A percentile compares a stretch with the other conserved stretches of the same genome.
Evolutionary conservation across 1,139 yeast genomes (phyloP).

Genomic region (Sugiyamaella paludigena): DNA sequence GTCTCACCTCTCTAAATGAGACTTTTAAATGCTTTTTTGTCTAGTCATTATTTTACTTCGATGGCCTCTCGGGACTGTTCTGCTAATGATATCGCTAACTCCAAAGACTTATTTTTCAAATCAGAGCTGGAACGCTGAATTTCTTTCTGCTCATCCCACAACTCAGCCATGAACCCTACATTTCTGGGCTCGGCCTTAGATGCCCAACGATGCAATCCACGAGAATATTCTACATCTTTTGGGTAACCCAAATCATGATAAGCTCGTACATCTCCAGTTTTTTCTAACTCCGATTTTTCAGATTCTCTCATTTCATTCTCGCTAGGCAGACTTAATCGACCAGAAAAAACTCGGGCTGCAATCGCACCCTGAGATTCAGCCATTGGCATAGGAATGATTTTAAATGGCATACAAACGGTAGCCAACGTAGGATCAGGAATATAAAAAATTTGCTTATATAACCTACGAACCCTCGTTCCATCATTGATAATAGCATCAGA

Average conservation of each 20-base stretch:
- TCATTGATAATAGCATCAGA: constrained; percentile 41
- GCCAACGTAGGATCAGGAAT: constrained; percentile 57
- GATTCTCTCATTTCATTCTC: constrained; percentile 42
- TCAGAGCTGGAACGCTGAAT: constrained; percentile 20
- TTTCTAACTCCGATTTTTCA: constrained; percentile 40
- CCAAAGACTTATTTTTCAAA: constrained; percentile 10
- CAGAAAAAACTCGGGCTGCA: constrained; percentile 54
- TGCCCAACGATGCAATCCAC: constrained; percentile 43
- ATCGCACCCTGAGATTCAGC: constrained; percentile 60
- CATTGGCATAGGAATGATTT: constrained; percentile 56
- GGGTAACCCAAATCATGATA: constrained; percentile 51
- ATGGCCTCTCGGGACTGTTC: no score
- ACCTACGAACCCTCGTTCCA: constrained; percentile 48
- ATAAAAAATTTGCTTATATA: constrained; percentile 54
- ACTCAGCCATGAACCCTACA: constrained; percentile 30
- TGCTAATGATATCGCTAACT: not conserved
- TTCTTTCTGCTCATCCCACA: constrained; percentile 27
- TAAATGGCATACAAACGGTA: constrained; percentile 50
- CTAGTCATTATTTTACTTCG: no score
- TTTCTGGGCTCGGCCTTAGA: constrained; percentile 32
- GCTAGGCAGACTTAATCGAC: constrained; percentile 47
- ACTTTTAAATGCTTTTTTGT: no score
- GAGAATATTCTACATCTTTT: constrained; percentile 48
- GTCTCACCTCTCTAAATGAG: no score
- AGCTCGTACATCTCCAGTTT: constrained; percentile 42